Percentiles rank a stretch among this genome's conserved stretches.
Evolutionary conservation across 75 land plant species (phyloP).

Genomic region (Chamaecyparis obtusa): DNA sequence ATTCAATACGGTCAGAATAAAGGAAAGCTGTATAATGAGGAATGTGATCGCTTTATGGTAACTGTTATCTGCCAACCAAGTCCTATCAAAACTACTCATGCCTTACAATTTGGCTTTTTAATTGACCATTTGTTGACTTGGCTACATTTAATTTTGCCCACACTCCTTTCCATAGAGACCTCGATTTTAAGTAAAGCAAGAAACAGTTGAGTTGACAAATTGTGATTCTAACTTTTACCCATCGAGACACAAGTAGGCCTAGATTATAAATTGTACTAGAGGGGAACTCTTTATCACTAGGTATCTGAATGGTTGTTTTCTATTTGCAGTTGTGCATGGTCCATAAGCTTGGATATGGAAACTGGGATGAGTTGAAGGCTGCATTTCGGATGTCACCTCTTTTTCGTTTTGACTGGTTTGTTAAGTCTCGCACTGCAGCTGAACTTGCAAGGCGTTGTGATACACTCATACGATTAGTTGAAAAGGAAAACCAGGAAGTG

Average conservation of each 20-base stretch:
- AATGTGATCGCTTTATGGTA: constrained; percentile 98
- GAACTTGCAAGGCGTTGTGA: constrained; percentile 97
- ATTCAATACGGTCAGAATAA: constrained; percentile 99
- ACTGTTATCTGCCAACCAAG: background rate
- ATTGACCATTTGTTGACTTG: background rate
- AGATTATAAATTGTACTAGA: background rate
- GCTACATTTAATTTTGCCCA: background rate
- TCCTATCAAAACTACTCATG: background rate
- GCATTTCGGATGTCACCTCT: constrained; percentile 92
- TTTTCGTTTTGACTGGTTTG: constrained; percentile 99
- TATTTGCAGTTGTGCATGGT: constrained; percentile 81
- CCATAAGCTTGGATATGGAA: constrained; percentile 97
- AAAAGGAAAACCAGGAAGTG: constrained; percentile 90
- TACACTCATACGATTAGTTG: constrained; percentile 86
- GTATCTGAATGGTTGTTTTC: background rate
- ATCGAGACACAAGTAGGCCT: background rate
- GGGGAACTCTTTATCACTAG: background rate
- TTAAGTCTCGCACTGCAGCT: constrained; percentile 91
- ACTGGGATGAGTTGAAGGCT: constrained; percentile 98
- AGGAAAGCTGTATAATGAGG: constrained; percentile 98
- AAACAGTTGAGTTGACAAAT: background rate
- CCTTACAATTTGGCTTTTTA: background rate
- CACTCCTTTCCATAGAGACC: background rate
- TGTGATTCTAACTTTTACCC: no score
- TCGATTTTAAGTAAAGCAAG: background rate